These are phyloP conservation scores for Avena sativa DNA, from an alignment of 176 grass and related monocot species.

Conservation along the genomic window DNA sequence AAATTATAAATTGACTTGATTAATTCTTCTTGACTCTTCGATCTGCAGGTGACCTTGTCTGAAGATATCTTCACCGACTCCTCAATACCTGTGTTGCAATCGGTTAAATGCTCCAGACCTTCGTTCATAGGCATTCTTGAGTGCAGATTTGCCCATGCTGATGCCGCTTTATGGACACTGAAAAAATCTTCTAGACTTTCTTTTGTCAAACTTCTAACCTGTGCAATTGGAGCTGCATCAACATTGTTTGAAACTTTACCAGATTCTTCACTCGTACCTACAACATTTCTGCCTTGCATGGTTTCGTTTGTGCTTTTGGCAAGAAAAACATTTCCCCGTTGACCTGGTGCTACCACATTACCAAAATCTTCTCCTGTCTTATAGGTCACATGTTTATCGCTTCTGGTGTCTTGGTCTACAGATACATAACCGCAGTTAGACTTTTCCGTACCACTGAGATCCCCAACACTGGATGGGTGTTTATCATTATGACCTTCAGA, in stretches of 20 bases:
- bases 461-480: background rate
- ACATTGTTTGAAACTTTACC: slow-evolving; percentile 36
- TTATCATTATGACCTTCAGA: slow-evolving; percentile 37
- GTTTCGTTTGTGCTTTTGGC: background rate
- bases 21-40: slow-evolving; percentile 33
- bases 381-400: background rate
- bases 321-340: slow-evolving; percentile 32
- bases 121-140: slow-evolving; percentile 21
- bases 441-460: slow-evolving; percentile 7
- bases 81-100: slow-evolving; percentile 10
- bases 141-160: slow-evolving; percentile 33
- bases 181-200: slow-evolving; percentile 27
- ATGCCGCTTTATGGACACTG: slow-evolving; percentile 20
- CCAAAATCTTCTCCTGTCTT: background rate
- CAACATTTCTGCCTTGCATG: background rate
- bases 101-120: slow-evolving; percentile 25
- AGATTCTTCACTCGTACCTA: slow-evolving; percentile 16
- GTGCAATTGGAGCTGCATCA: background rate
- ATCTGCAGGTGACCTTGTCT: slow-evolving; percentile 24
- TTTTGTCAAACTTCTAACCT: slow-evolving; percentile 2
- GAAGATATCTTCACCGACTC: slow-evolving; percentile 12
- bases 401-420: slow-evolving; percentile 34
- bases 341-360: slow-evolving; percentile 8
- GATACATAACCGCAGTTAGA: background rate
- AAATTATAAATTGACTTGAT: slow-evolving; percentile 63